phyloP scores from a whole-genome alignment of 2,329 filamentous ascomycete species.

The Aphanoascus verrucosus region DNA sequence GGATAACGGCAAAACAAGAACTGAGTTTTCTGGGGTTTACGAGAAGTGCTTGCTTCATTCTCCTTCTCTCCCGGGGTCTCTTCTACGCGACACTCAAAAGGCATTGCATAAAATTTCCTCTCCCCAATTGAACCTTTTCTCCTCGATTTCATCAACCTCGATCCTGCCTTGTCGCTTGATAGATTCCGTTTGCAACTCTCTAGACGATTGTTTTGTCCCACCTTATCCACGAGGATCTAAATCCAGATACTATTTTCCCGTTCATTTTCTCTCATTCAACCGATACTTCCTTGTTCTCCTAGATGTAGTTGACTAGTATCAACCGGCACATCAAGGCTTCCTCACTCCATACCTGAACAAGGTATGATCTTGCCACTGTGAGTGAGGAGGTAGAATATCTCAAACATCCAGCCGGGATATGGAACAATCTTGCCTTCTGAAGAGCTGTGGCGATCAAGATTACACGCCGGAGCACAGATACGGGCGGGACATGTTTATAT shows the following conservation, averaged over 20 bases:
- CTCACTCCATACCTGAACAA: conserved; percentile 26
- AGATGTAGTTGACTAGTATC: background rate
- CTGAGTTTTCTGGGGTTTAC: background rate
- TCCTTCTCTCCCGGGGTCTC: background rate
- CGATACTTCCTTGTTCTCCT: background rate
- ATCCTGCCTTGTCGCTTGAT: conserved; percentile 5
- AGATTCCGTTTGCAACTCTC: conserved; percentile 5
- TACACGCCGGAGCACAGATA: conserved; percentile 56
- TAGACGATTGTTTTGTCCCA: conserved; percentile 1
- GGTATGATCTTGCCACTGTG: conserved; percentile 26
- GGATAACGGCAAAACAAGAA: background rate
- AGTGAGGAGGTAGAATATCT: conserved; percentile 35
- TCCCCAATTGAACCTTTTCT: background rate
- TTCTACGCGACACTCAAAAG: conserved; percentile 3
- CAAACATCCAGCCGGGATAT: conserved; percentile 27
- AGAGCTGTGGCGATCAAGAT: conserved; percentile 53
- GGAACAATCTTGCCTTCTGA: conserved; percentile 44
- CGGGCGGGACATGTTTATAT: conserved; percentile 46
- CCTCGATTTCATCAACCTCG: background rate
- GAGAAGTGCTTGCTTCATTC: background rate
- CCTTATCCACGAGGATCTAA: conserved; percentile 2
- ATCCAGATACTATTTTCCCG: background rate
- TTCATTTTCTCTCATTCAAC: background rate
- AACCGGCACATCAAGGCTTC: conserved; percentile 38
- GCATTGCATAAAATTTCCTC: background rate